Conservation (phyloP, 2,329 filamentous ascomycete genomes). For the Pseudogymnoascus verrucosus region DNA sequence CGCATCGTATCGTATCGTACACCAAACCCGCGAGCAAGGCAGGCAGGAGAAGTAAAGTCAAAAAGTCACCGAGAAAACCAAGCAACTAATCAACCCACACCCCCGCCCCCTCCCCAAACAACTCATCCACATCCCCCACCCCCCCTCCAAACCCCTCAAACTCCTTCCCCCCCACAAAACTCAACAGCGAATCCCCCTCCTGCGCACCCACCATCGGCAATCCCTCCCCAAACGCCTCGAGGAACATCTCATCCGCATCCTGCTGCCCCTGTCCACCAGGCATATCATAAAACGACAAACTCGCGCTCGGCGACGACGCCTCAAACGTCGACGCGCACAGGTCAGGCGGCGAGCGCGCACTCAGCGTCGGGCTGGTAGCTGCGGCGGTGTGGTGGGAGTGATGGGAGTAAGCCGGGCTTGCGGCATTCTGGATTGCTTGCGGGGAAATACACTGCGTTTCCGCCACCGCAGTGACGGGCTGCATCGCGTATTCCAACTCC, state of each 20-base stretch:
- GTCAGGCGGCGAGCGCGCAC: constrained; percentile 49
- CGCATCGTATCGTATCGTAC: too few relatives aligned
- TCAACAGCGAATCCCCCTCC: neutral
- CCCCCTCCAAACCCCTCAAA: neutral
- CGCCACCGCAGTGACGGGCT: neutral
- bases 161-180: neutral
- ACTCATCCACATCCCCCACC: neutral
- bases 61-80: too few relatives aligned
- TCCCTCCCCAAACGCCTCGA: constrained; percentile 24
- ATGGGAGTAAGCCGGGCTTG: constrained; percentile 20
- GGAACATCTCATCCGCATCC: constrained; percentile 29
- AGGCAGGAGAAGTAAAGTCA: too few relatives aligned
- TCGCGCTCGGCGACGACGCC: constrained; percentile 43
- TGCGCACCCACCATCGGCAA: neutral
- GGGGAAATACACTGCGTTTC: constrained; percentile 24
- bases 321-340: constrained; percentile 43
- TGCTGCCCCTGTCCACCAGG: constrained; percentile 11
- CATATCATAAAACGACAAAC: constrained; percentile 24
- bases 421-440: constrained; percentile 22
- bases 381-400: constrained; percentile 14
- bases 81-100: too few relatives aligned
- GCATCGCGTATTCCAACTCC: constrained; percentile 18
- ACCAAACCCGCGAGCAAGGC: too few relatives aligned
- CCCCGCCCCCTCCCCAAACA: too few relatives aligned
- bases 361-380: constrained; percentile 34